phyloP scores from a whole-genome alignment of 2,329 filamentous ascomycete species.

The Ophiostoma perfectum region DNA sequence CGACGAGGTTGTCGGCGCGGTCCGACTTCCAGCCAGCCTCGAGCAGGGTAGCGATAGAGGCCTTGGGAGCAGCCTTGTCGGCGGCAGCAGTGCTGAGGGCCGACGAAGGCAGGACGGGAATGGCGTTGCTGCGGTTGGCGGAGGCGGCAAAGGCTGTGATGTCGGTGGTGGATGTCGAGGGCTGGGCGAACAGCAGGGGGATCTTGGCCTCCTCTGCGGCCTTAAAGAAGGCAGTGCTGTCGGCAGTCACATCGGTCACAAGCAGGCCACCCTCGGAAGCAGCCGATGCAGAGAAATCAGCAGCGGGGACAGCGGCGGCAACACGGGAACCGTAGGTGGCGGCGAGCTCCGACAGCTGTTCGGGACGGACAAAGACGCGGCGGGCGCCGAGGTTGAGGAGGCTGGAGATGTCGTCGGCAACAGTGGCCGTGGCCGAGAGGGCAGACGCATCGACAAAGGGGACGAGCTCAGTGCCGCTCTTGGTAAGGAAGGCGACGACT shows the following conservation, averaged over 20 bases:
- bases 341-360: conserved; percentile 57
- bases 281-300: conserved; percentile 24
- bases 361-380: conserved; percentile 73
- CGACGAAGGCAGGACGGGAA: conserved; percentile 70
- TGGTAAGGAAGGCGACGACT: conserved; percentile 44
- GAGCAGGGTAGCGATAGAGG: conserved; percentile 67
- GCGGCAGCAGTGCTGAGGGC: conserved; percentile 69
- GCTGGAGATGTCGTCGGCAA: conserved; percentile 65
- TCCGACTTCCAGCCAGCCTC: conserved; percentile 74
- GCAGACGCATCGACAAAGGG: conserved; percentile 72
- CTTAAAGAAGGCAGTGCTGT: conserved; percentile 44
- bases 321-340: conserved; percentile 51
- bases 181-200: conserved; percentile 47
- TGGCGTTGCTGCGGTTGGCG: conserved; percentile 49
- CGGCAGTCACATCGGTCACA: conserved; percentile 44
- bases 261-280: conserved; percentile 47
- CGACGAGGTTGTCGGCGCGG: conserved; percentile 73
- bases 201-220: conserved; percentile 39
- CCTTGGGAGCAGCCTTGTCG: conserved; percentile 43
- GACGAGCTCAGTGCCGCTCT: conserved; percentile 48
- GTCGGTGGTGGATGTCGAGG: conserved; percentile 39
- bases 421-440: conserved; percentile 46
- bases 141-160: conserved; percentile 44
- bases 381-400: conserved; percentile 80
- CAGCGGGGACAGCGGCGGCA: conserved; percentile 44